Percentiles rank a stretch among this genome's conserved stretches.
Conservation (phyloP, 192 early-diverging fungal genomes). For the Neocallimastix lanati region DNA sequence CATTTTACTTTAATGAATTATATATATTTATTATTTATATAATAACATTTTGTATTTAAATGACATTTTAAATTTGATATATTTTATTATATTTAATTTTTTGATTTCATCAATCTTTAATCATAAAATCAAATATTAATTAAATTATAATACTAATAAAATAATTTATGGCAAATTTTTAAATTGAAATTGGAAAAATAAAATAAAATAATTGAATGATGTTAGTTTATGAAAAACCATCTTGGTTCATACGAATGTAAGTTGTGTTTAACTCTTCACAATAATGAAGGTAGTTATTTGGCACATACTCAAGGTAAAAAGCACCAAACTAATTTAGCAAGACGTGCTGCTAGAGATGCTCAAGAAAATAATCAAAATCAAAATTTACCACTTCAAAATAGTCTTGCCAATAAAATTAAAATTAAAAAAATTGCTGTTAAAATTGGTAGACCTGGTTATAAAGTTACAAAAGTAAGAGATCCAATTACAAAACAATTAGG, state of each 20-base stretch:
- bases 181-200: too few species aligned
- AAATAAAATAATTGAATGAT: neutral
- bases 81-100: too few species aligned
- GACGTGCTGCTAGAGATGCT: constrained; percentile 73
- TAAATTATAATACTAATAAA: too few species aligned
- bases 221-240: constrained; percentile 77
- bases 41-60: too few species aligned
- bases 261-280: constrained; percentile 53
- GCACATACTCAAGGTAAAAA: constrained; percentile 98
- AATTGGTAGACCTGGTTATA: constrained; percentile 88
- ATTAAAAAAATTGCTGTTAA: constrained; percentile 67
- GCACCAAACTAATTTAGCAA: constrained; percentile 83
- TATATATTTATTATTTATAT: too few species aligned
- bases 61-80: too few species aligned
- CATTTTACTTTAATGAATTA: too few species aligned
- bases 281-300: constrained; percentile 84
- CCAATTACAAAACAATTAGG: constrained; percentile 72
- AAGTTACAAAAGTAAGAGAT: constrained; percentile 69
- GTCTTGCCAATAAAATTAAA: constrained; percentile 7
- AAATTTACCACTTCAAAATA: constrained; percentile 6
- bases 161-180: too few species aligned
- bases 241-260: constrained; percentile 39
- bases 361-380: constrained; percentile 10
- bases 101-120: too few species aligned
- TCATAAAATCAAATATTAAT: too few species aligned